Evolutionary conservation across 163 green algal genomes (phyloP).

Genomic region (Coccomyxa subellipsoidea): DNA sequence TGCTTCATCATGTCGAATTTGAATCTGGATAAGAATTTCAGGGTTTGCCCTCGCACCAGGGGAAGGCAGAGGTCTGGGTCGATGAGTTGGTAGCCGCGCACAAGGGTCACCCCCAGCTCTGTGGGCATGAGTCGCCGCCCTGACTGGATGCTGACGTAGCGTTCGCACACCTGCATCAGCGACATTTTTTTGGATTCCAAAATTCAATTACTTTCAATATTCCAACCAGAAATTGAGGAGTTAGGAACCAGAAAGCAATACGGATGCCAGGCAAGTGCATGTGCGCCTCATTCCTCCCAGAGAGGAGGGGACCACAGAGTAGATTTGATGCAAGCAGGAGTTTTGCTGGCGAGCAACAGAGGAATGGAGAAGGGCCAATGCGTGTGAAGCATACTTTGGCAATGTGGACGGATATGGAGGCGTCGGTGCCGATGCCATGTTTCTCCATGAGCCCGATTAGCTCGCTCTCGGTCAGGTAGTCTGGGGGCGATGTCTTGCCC

Average conservation of each 20-base stretch:
- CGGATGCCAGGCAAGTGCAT: no score
- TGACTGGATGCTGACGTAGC: conserved; percentile 72
- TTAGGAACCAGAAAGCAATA: no score
- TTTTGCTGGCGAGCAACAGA: no score
- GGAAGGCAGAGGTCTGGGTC: conserved; percentile 85
- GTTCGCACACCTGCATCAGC: conserved; percentile 32
- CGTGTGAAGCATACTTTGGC: conserved; percentile 87
- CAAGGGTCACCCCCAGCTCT: conserved; percentile 83
- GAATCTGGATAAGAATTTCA: background rate
- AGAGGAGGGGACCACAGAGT: no score
- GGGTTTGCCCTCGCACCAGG: conserved; percentile 39
- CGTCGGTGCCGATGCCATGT: conserved; percentile 79
- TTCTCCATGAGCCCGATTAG: conserved; percentile 85
- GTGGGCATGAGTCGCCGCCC: conserved; percentile 79
- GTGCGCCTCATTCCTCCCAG: no score
- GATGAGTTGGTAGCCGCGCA: conserved; percentile 87
- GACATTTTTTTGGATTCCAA: no score
- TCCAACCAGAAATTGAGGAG: no score
- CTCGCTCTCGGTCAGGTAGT: conserved; percentile 73
- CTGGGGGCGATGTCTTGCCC: conserved; percentile 50
- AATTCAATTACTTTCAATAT: no score
- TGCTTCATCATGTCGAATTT: no score
- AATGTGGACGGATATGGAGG: conserved; percentile 84
- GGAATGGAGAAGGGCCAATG: conserved; percentile 8
- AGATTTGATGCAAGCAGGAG: no score